Evolutionary conservation across 768 basidiomycete species (phyloP).

Genomic region (Amanita pseudoporphyria): DNA sequence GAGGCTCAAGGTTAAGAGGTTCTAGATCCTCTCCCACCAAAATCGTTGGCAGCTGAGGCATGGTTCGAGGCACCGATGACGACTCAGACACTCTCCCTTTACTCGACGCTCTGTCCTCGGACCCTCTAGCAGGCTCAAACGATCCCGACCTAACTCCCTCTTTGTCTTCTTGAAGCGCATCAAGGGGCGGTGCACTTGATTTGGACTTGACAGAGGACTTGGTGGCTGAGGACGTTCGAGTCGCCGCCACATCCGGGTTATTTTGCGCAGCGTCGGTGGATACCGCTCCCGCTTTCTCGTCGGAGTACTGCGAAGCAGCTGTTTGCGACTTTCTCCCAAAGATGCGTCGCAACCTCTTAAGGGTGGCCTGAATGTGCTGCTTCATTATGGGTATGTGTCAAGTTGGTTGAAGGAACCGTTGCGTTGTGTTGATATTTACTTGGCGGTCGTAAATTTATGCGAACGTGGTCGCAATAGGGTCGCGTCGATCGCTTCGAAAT

Average conservation of each 20-base stretch:
- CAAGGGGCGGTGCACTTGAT: background rate
- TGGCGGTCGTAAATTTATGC: conserved; percentile 1
- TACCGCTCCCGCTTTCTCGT: background rate
- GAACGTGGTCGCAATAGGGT: conserved; percentile 1
- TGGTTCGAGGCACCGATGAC: background rate
- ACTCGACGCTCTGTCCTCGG: background rate
- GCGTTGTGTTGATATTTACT: background rate
- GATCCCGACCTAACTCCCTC: background rate
- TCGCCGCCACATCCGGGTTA: background rate
- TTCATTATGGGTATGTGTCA: conserved; percentile 2
- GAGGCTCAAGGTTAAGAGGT: conserved; percentile 1
- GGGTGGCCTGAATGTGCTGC: background rate
- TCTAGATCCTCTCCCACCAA: conserved; percentile 7
- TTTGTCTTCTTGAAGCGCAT: background rate
- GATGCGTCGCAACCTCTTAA: background rate
- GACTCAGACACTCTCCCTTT: background rate
- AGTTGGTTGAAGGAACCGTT: background rate
- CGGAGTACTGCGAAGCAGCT: background rate
- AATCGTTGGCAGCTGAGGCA: conserved; percentile 7
- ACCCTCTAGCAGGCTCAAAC: background rate
- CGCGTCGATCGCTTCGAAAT: background rate
- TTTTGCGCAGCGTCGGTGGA: background rate
- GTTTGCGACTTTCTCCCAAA: conserved; percentile 2
- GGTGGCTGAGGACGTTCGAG: conserved; percentile 2
- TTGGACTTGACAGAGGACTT: background rate